Base-by-base conservation (phyloP, 148 eudicot species). In the Cornus florida region DNA sequence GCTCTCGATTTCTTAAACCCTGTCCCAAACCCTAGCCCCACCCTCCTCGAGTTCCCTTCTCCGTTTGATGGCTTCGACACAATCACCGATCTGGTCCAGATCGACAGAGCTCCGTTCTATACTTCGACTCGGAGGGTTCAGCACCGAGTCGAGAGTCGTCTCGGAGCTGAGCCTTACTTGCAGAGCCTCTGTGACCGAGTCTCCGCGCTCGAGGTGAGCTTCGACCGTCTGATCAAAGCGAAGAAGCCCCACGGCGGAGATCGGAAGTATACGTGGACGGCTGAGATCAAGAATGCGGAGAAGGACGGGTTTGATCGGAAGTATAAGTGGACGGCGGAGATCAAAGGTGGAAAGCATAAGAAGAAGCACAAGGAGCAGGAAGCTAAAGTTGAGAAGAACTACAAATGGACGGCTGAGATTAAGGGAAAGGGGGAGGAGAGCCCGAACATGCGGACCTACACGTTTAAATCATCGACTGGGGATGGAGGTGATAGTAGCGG, bases 401-500 rank as follows among this genome's bases (percentile, higher is more conserved):
- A 88, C 38, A 89, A 89, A 73, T 91, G 89, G 92, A 83, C 78
- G 70, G 93, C 91, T 71, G 95, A 93, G 94, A 81, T 93, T 53
- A 92, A 92, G 66, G 92, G 91, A 41, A 87, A 88, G 50, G 76
- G 82, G 28, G 88, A 87, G 12, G 86, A 89, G 7, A 11, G 68
- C 62, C 84, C 86, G 65, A 50, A 81, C 32, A 67, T 82, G 67
- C 86, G 81, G 81, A 86, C 31, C 10, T 95, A 93, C 88, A 89
- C 88, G 41, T 90, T 93, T 82, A 85, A 86, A 75, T 90, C 92
- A n/a, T 83, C 87, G 16, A 74, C 82, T 78, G 97, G 88, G 16
- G 86, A 86, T 60, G 89, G 3, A 31, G 82, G 62, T 14, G 78
- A 48, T 22, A 23, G 73, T 62, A 78, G 78, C 38, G 83, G n/a